A percentile compares a stretch with the other conserved stretches of the same genome.
Evolutionary conservation across 83 land plant species (phyloP).

Genomic region (Diphasiastrum complanatum): DNA sequence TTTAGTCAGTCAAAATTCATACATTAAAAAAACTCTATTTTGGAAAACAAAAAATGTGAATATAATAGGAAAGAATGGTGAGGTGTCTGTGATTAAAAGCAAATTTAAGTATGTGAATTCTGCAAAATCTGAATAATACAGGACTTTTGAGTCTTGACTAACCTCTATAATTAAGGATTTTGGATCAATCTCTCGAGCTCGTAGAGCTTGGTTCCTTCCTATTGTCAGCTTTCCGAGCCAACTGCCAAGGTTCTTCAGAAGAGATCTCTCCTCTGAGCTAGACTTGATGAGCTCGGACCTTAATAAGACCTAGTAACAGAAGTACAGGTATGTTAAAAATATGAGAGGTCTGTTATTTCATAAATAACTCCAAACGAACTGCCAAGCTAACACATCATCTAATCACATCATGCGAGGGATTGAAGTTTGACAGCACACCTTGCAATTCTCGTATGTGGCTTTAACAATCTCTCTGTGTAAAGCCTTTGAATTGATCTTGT

Average conservation of each 20-base stretch:
- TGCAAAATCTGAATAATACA: too few relatives aligned
- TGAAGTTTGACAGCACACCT: constrained; percentile 34
- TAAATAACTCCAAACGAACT: background rate
- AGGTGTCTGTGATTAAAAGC: too few relatives aligned
- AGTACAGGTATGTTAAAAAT: background rate
- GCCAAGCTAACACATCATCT: background rate
- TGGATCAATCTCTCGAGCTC: constrained; percentile 90
- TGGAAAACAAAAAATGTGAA: too few relatives aligned
- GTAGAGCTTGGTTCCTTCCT: constrained; percentile 79
- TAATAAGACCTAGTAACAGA: constrained; percentile 61
- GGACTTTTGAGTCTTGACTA: too few relatives aligned
- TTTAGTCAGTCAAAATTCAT: too few relatives aligned
- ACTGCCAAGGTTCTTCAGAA: constrained; percentile 92
- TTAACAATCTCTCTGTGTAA: constrained; percentile 74
- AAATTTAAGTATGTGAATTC: too few relatives aligned
- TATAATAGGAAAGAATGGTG: too few relatives aligned
- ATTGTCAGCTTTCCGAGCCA: constrained; percentile 99
- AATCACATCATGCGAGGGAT: too few relatives aligned
- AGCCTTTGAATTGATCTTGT: constrained; percentile 65
- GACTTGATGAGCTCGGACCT: constrained; percentile 95
- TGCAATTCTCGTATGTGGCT: constrained; percentile 97
- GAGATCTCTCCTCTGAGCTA: constrained; percentile 93
- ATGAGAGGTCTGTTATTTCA: background rate
- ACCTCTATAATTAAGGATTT: constrained; percentile 85
- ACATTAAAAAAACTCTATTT: too few relatives aligned